Conservation (phyloP, 306 rosid species). For the Mimosa pudica region DNA sequence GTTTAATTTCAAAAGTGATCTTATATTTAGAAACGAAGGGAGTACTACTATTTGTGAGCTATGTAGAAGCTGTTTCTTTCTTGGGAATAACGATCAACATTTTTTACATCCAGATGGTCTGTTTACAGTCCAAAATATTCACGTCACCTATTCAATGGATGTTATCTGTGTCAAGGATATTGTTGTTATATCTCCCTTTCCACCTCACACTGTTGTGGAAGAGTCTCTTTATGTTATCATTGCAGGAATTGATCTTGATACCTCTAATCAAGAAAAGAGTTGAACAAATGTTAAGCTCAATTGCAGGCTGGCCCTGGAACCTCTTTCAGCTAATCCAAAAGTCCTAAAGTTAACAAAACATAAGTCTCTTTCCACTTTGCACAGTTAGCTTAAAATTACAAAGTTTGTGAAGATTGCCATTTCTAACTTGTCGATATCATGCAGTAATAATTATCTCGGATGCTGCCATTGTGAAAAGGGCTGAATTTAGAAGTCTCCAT, state of each 20-base stretch:
- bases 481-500: conserved; percentile 70
- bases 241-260: conserved; percentile 65
- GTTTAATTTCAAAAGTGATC: too few species aligned
- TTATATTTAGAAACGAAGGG: too few species aligned
- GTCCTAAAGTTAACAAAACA: too few species aligned
- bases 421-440: conserved; percentile 19
- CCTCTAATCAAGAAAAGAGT: conserved; percentile 19
- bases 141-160: not conserved
- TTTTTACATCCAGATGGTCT: not conserved
- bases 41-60: not conserved
- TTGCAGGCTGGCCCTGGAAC: too few species aligned
- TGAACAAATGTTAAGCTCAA: too few species aligned
- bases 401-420: not conserved
- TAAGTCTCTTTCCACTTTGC: not conserved
- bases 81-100: not conserved
- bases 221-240: conserved; percentile 15
- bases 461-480: conserved; percentile 70
- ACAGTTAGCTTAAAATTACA: not conserved
- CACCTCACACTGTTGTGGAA: not conserved
- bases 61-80: too few species aligned
- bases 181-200: conserved; percentile 1
- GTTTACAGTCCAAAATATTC: not conserved
- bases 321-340: too few species aligned
- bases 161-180: not conserved
- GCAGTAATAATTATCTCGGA: conserved; percentile 72